phyloP scores from a whole-genome alignment of 2,329 filamentous ascomycete genomes.

The Aulographum hederae region DNA sequence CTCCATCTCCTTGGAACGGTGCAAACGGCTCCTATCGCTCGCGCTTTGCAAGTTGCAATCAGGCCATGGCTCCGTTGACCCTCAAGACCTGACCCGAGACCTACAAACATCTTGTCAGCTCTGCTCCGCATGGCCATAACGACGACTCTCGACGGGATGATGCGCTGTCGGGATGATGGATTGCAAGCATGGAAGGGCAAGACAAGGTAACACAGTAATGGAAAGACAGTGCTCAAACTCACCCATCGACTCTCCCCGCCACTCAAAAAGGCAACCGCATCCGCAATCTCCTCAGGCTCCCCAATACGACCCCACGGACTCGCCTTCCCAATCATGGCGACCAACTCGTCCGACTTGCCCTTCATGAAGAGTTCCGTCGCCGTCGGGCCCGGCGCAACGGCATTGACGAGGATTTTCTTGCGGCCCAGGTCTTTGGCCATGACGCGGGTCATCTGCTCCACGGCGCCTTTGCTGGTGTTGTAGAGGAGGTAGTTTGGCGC shows the following conservation, averaged over 20 bases:
- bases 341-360: slow-evolving; percentile 5
- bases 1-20: too few relatives aligned
- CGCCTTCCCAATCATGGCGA: slow-evolving; percentile 1
- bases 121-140: too few relatives aligned
- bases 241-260: slow-evolving; percentile 4
- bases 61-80: slow-evolving; percentile 5
- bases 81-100: slow-evolving; percentile 4
- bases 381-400: slow-evolving; percentile 34
- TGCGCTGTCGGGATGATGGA: too few relatives aligned
- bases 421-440: slow-evolving; percentile 36
- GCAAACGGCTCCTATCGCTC: too few relatives aligned
- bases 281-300: slow-evolving; percentile 5
- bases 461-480: slow-evolving; percentile 36
- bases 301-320: slow-evolving; percentile 5
- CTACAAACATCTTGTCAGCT: too few relatives aligned
- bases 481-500: slow-evolving; percentile 32
- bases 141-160: too few relatives aligned
- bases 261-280: slow-evolving; percentile 3
- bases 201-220: too few relatives aligned
- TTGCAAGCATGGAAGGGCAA: too few relatives aligned
- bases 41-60: not conserved
- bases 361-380: slow-evolving; percentile 35
- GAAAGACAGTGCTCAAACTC: too few relatives aligned
- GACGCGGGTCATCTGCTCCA: slow-evolving; percentile 39
- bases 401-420: slow-evolving; percentile 33